These are phyloP conservation scores for Coriolopsis trogii DNA, from an alignment of 1,284 basidiomycete species.

Conservation along the genomic window DNA sequence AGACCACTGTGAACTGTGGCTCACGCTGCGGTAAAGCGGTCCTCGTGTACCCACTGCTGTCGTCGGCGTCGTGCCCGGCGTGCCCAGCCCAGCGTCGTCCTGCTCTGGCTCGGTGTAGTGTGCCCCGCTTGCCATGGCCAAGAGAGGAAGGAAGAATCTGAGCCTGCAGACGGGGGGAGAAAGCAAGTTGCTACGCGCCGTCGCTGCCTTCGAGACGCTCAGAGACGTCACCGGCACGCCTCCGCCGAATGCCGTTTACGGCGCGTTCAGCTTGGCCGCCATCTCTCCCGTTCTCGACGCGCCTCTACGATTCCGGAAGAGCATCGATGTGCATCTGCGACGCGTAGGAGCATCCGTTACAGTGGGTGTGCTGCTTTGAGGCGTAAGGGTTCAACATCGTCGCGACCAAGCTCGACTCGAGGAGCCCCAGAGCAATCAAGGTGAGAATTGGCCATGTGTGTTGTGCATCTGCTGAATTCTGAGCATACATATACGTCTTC, in stretches of 20 bases:
- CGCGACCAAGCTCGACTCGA: too few relatives aligned
- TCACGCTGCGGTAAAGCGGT: conserved; percentile 50
- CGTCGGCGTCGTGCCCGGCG: conserved; percentile 30
- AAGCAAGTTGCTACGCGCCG: conserved; percentile 18
- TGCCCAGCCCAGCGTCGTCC: conserved; percentile 27
- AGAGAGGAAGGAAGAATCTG: conserved; percentile 14
- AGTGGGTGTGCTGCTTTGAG: too few relatives aligned
- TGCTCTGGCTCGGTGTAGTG: conserved; percentile 26
- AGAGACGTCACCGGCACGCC: neutral
- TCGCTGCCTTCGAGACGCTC: neutral
- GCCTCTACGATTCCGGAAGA: too few relatives aligned
- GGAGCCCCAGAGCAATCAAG: too few relatives aligned
- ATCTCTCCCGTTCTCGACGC: too few relatives aligned
- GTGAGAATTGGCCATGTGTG: too few relatives aligned
- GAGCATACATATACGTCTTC: neutral
- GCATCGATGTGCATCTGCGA: too few relatives aligned
- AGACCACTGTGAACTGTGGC: conserved; percentile 59
- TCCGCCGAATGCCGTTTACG: neutral
- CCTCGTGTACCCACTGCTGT: conserved; percentile 33
- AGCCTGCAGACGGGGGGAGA: conserved; percentile 18
- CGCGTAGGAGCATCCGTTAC: too few relatives aligned
- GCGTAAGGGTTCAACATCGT: too few relatives aligned
- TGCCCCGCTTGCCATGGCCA: conserved; percentile 33
- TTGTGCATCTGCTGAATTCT: neutral
- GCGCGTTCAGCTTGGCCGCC: too few relatives aligned